Percentiles rank a stretch among this genome's conserved stretches.
phyloP scores from a whole-genome alignment of 257 asterid genomes.

The Nicotiana noctiflora region DNA sequence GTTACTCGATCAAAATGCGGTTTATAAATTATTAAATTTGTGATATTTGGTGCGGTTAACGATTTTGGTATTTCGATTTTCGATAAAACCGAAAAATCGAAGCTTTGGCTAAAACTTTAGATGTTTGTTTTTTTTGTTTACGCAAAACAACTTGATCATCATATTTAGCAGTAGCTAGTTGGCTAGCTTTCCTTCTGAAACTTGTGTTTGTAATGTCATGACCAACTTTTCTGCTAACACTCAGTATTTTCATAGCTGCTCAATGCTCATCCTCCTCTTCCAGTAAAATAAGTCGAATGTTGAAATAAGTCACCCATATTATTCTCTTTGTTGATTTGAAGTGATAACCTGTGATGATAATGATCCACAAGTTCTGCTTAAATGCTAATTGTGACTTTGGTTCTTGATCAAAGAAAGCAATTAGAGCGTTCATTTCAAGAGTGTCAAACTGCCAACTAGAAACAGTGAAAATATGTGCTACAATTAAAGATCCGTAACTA shows the following conservation, averaged over 20 bases:
- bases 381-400: too few relatives aligned
- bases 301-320: conserved; percentile 14
- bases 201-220: conserved; percentile 50
- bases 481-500: too few relatives aligned
- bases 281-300: conserved; percentile 9
- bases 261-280: conserved; percentile 1
- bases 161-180: conserved; percentile 29
- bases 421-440: too few relatives aligned
- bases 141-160: conserved; percentile 35
- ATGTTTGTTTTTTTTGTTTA: conserved; percentile 28
- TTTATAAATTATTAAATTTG: too few relatives aligned
- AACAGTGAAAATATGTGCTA: too few relatives aligned
- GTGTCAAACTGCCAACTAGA: too few relatives aligned
- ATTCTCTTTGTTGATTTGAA: conserved; percentile 55
- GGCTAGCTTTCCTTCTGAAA: conserved; percentile 11
- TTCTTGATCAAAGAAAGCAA: too few relatives aligned
- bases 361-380: conserved; percentile 23
- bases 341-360: conserved; percentile 48
- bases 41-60: too few relatives aligned
- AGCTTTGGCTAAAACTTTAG: background rate
- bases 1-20: too few relatives aligned
- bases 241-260: conserved; percentile 4
- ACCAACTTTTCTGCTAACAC: conserved; percentile 14
- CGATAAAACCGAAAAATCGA: too few relatives aligned
- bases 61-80: too few relatives aligned